Conservation (phyloP, 2,329 filamentous ascomycete species). For the Paraconiothyrium brasiliense region DNA sequence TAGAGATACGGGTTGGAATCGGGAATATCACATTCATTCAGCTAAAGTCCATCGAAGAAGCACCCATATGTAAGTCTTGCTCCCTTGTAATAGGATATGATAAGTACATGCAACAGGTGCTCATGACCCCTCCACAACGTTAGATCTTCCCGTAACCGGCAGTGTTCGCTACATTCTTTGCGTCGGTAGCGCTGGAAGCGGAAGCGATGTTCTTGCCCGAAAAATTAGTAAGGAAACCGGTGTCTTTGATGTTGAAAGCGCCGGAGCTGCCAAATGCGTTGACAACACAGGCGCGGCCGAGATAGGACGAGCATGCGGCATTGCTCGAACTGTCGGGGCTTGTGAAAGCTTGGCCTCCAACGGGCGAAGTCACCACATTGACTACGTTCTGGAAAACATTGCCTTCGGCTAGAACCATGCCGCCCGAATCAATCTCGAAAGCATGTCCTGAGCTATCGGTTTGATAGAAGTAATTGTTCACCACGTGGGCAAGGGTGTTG, state of each 20-base stretch:
- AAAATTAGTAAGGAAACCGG: conserved; percentile 19
- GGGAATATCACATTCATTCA: too few relatives aligned
- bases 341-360: conserved; percentile 16
- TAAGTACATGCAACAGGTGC: too few relatives aligned
- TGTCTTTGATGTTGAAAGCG: conserved; percentile 15
- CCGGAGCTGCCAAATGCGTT: conserved; percentile 20
- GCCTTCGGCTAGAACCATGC: conserved; percentile 23
- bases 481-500: conserved; percentile 25
- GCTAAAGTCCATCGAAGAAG: too few relatives aligned
- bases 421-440: conserved; percentile 22
- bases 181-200: conserved; percentile 10
- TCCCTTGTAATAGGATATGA: too few relatives aligned
- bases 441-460: conserved; percentile 26
- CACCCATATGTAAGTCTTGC: too few relatives aligned
- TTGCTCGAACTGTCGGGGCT: conserved; percentile 1
- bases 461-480: conserved; percentile 29
- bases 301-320: conserved; percentile 11
- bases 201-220: conserved; percentile 17
- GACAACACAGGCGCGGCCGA: conserved; percentile 20
- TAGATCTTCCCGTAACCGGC: conserved; percentile 28
- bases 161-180: conserved; percentile 12
- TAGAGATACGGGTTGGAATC: too few relatives aligned
- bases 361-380: conserved; percentile 13
- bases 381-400: conserved; percentile 27
- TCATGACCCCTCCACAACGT: background rate